Base-by-base conservation (phyloP, 441 rosid species). In the Syzygium malaccense region DNA sequence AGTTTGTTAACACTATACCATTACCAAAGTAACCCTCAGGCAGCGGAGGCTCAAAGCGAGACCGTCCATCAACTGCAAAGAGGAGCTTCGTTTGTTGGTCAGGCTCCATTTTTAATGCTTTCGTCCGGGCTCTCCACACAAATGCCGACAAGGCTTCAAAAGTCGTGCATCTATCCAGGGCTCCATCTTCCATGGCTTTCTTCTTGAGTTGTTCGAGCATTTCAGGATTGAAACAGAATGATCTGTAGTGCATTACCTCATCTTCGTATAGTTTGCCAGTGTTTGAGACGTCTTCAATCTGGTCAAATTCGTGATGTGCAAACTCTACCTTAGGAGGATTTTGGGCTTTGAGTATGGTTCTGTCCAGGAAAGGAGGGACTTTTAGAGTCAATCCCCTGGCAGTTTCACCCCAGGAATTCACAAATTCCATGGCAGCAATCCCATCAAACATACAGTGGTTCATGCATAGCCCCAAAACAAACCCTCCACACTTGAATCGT, bases 401-500 rank as follows among this genome's bases (percentile, higher is more conserved):
- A 37, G 92, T 94, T 90, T 95, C 95, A 33, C 95, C 98, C 98
- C 99, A 96, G 25, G 98, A 95, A 89, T 95, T 96, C 83, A 97
- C 91, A 88, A 97, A 97, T 85, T 96, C 96, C 98, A 96, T 96
- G 14, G 98, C 99, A 54, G 89, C 96, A 15, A 96, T 92, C 32
- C 99, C 99, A 88, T 97, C 99, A 58, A 92, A 92, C 96, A 95
- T 93, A 20, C 97, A 96, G 86, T 97, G 99, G 93, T 95, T 97
- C 98, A 95, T 88, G 86, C 95, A 91, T 71, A 95, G 89, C 79
- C 99, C 99, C 26, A 97, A 91, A 57, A 92, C 92, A 91, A 96
- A 95, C 64, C 95, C 99, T 89, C 99, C 99, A 86, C 95, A 95
- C 68, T 93, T 93, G 94, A 96, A 96, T 88, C 92, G 95, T 23